phyloP scores from a whole-genome alignment of 768 basidiomycete genomes.

The Floccularia luteovirens region DNA sequence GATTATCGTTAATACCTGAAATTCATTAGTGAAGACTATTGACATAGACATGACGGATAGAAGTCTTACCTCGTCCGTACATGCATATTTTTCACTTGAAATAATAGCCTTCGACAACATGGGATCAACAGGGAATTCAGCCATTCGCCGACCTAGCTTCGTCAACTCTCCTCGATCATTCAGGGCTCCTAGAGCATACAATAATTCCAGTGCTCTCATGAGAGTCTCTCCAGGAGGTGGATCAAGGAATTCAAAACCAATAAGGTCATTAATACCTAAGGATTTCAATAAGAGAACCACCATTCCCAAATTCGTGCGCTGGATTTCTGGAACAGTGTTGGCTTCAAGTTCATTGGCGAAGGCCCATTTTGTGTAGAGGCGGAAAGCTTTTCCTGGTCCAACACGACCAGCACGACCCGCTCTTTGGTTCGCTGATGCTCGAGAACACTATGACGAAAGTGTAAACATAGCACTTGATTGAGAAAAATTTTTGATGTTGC shows the following conservation, averaged over 20 bases:
- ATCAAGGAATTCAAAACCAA: constrained; percentile 98
- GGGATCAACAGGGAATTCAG: constrained; percentile 97
- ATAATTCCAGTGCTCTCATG: constrained; percentile 86
- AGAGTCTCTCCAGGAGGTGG: constrained; percentile 97
- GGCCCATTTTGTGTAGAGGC: constrained; percentile 99
- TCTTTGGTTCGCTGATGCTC: constrained; percentile 95
- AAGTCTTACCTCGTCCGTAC: constrained; percentile 84
- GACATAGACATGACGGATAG: neutral
- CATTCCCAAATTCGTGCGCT: constrained; percentile 95
- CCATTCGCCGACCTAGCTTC: constrained; percentile 95
- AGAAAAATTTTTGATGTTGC: constrained; percentile 16
- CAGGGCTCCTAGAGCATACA: constrained; percentile 93
- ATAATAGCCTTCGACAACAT: constrained; percentile 97
- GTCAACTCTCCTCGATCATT: constrained; percentile 96
- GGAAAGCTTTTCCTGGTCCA: constrained; percentile 95
- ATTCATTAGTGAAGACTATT: neutral
- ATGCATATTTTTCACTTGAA: constrained; percentile 86
- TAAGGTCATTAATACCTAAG: constrained; percentile 95
- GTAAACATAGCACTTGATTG: neutral
- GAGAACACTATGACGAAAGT: constrained; percentile 60
- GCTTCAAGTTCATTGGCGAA: constrained; percentile 93
- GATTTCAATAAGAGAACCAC: constrained; percentile 94
- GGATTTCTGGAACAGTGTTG: constrained; percentile 97
- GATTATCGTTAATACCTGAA: constrained; percentile 89
- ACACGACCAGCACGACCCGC: constrained; percentile 97